Conservation (phyloP, 2,329 filamentous ascomycete species). For the Orbilia oligospora region DNA sequence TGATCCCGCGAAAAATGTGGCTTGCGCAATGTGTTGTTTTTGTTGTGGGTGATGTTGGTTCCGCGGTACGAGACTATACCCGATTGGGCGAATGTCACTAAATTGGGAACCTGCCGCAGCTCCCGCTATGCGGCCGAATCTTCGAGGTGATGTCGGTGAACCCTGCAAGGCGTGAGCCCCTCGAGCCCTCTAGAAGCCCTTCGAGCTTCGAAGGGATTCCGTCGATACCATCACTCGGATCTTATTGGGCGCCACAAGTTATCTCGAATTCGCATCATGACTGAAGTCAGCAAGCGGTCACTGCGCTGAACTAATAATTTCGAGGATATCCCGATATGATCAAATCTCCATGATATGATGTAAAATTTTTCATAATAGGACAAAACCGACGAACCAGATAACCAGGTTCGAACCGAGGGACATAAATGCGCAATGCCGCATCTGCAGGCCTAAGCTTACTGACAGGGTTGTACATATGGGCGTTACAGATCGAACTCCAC, state of each 20-base stretch:
- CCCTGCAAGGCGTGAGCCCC: slow-evolving; percentile 33
- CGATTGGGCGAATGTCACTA: slow-evolving; percentile 27
- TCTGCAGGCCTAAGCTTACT: background rate
- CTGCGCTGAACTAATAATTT: too few relatives aligned
- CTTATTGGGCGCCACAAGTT: background rate
- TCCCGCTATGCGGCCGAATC: slow-evolving; percentile 30
- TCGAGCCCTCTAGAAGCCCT: slow-evolving; percentile 8
- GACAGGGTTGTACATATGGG: background rate
- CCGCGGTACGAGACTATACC: slow-evolving; percentile 11
- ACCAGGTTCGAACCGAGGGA: background rate
- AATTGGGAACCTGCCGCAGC: slow-evolving; percentile 44
- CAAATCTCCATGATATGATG: too few relatives aligned
- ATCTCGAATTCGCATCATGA: background rate
- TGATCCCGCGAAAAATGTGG: slow-evolving; percentile 61
- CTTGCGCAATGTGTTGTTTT: slow-evolving; percentile 58
- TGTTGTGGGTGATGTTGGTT: slow-evolving; percentile 59
- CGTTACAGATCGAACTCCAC: background rate
- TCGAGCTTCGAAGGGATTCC: slow-evolving; percentile 5
- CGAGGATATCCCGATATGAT: too few relatives aligned
- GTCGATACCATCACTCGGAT: background rate
- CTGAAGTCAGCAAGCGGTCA: background rate
- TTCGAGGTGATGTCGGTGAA: slow-evolving; percentile 26
- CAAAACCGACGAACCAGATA: background rate
- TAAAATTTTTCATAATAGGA: background rate
- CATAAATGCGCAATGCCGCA: slow-evolving; percentile 18